Conservation (phyloP, 129 eudicot species). For the Lactuca sativa region DNA sequence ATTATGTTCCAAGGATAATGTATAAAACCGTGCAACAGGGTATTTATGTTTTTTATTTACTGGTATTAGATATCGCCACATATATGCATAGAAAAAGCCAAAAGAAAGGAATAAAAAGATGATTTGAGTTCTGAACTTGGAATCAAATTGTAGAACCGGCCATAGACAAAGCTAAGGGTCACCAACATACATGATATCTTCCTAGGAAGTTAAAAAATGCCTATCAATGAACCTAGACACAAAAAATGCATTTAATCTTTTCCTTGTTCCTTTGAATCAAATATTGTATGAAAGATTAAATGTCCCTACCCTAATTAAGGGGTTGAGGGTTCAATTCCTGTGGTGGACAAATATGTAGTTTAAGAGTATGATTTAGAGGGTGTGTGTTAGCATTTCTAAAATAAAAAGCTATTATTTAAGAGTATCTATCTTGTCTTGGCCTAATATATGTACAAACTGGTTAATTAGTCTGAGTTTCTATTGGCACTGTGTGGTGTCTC, state of each 20-base stretch:
- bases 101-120: conserved; percentile 9
- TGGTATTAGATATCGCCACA: conserved; percentile 22
- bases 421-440: not conserved
- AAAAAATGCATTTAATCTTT: no score
- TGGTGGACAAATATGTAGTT: no score
- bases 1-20: conserved; percentile 21
- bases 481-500: not conserved
- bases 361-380: no score
- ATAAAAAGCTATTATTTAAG: not conserved
- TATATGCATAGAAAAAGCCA: conserved; percentile 9
- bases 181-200: conserved; percentile 12
- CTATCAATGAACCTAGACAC: conserved; percentile 8
- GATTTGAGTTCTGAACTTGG: conserved; percentile 22
- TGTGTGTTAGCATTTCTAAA: no score
- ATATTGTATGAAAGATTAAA: no score
- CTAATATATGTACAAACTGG: not conserved
- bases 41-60: conserved; percentile 8
- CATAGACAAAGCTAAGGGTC: conserved; percentile 27
- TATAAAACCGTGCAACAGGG: conserved; percentile 30
- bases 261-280: no score
- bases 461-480: not conserved
- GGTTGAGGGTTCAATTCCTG: no score
- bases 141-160: conserved; percentile 21
- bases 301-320: no score
- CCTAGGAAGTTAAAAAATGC: no score